phyloP scores from a whole-genome alignment of 202 grass and related monocot species.

The Elaeis oleifera region DNA sequence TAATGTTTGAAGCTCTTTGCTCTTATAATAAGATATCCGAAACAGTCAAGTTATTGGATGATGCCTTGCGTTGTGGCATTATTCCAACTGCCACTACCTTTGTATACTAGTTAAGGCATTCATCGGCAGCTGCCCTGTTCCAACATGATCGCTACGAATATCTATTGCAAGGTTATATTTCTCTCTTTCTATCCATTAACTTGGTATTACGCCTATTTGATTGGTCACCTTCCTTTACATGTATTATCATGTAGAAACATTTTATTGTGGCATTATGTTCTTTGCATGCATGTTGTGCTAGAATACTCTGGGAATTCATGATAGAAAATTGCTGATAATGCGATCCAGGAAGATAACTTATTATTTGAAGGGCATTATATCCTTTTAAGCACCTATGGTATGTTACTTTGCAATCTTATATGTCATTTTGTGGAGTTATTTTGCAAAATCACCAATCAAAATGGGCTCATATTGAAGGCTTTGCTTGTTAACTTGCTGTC shows the following conservation, averaged over 20 bases:
- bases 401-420: too few species aligned
- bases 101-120: constrained; percentile 74
- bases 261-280: background rate
- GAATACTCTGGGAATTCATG: too few species aligned
- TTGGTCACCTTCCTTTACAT: background rate
- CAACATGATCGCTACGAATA: constrained; percentile 29
- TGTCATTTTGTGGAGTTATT: too few species aligned
- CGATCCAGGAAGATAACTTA: too few species aligned
- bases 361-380: too few species aligned
- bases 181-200: constrained; percentile 5
- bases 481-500: too few species aligned
- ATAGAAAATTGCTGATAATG: too few species aligned
- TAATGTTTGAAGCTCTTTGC: constrained; percentile 73
- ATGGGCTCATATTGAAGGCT: too few species aligned
- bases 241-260: background rate
- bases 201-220: constrained; percentile 4
- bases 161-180: constrained; percentile 8
- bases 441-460: too few species aligned
- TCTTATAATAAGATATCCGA: constrained; percentile 63
- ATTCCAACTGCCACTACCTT: constrained; percentile 72
- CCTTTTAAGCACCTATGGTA: too few species aligned
- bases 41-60: constrained; percentile 53
- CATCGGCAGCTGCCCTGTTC: constrained; percentile 46
- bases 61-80: constrained; percentile 48
- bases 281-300: too few species aligned